Base-by-base conservation (phyloP, 2,329 filamentous ascomycete species). In the Diaporthe ilicicola region DNA sequence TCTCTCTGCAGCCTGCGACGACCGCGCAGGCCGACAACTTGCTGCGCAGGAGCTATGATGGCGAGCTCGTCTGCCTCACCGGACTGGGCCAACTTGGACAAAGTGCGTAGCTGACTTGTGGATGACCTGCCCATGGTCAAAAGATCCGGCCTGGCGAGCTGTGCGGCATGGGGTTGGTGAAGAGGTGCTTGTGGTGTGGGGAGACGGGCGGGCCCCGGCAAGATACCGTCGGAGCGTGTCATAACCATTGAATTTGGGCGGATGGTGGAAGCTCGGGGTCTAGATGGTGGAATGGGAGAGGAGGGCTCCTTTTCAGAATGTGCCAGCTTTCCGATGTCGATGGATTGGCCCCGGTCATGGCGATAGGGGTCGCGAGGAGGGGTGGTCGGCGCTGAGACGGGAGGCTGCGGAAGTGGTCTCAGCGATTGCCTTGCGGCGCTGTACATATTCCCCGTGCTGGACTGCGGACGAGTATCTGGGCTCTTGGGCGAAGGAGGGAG, bases 21-120 rank as follows among this genome's bases (percentile, higher is more conserved):
- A 24, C 96, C 95, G 74, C 94, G 91, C 51, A 99, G 84, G 46
- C 96, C 96, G 24, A 92, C 91, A 1, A 99, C 96, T 79, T 98
- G 94, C 77, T 97, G 93, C 19, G 92, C 91, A 1, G 92, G 88
- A 0, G 91, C 90, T 61, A 90, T 92, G 69, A 98, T 92, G 54
- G 90, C 88, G 76, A 98, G 95, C 51, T 97, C 94, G 42, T 95
- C 93, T 1, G 90, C 89, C 12, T 91, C 90, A 3, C 89, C 91
- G 55, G 90, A 90, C 76, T 95, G 89, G 1, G 94, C 93, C 74
- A 97, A 89, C 76, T 91, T 92, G 8, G 95, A 97, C 46, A 98
- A 85, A 0, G 94, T 95, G 53, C 95, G 91, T 27, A 99, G 87
- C 80, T 99, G 94, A 70, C 92, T 92, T 1, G 96, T 98, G 0